A percentile compares a stretch with the other conserved stretches of the same genome.
Conservation (phyloP, 2,329 filamentous ascomycete genomes). For the Fonsecaea multimorphosa region DNA sequence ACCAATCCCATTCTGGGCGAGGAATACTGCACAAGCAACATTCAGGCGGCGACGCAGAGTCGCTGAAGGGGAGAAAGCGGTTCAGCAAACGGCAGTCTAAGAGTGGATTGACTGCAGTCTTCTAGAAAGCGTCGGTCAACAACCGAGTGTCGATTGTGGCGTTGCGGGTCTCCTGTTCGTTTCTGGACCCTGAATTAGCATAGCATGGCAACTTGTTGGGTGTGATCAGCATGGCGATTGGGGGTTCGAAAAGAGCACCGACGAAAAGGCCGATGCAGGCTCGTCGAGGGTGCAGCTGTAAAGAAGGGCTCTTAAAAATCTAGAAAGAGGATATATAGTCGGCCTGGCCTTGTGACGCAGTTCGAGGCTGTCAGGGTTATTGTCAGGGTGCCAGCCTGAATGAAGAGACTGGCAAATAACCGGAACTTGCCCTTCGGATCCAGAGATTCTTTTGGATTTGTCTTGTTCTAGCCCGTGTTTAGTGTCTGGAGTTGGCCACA, state of each 20-base stretch:
- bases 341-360: background rate
- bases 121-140: slow-evolving; percentile 56
- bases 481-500: slow-evolving; percentile 19
- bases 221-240: slow-evolving; percentile 28
- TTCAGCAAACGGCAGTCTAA: slow-evolving; percentile 95
- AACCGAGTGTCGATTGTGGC: background rate
- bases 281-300: slow-evolving; percentile 21
- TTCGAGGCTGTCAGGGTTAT: background rate
- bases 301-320: slow-evolving; percentile 11
- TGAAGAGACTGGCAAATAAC: slow-evolving; percentile 12
- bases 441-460: background rate
- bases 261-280: background rate
- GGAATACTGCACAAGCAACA: slow-evolving; percentile 52
- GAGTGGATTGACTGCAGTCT: slow-evolving; percentile 88
- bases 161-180: slow-evolving; percentile 11
- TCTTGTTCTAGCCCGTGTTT: slow-evolving; percentile 6
- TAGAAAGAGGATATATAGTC: slow-evolving; percentile 23
- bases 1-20: slow-evolving; percentile 51
- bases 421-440: background rate
- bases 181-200: slow-evolving; percentile 27
- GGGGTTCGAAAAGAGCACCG: slow-evolving; percentile 18
- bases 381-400: background rate
- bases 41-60: slow-evolving; percentile 56
- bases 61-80: slow-evolving; percentile 64
- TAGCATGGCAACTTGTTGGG: slow-evolving; percentile 32